Conservation (phyloP, 2,329 filamentous ascomycete species). For the Aspergillus candidus region DNA sequence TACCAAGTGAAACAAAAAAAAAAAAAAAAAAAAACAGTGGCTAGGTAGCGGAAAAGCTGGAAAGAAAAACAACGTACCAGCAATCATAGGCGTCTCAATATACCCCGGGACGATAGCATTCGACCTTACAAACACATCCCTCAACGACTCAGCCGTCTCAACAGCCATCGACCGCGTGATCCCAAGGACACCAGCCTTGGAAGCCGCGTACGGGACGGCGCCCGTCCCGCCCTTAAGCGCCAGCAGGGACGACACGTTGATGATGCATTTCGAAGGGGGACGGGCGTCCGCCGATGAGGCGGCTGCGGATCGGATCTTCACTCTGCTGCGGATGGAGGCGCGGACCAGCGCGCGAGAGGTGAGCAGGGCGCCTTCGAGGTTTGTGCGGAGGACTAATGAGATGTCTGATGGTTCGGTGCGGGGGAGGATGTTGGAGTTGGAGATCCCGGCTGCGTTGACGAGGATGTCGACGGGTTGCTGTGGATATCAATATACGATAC, state of each 20-base stretch:
- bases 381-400: constrained; percentile 58
- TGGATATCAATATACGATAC: neutral
- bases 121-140: constrained; percentile 60
- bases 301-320: constrained; percentile 15
- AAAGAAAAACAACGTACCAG: constrained; percentile 45
- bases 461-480: constrained; percentile 51
- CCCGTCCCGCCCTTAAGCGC: constrained; percentile 64
- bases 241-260: constrained; percentile 75
- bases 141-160: constrained; percentile 46
- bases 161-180: constrained; percentile 33
- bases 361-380: constrained; percentile 51
- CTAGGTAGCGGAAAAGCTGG: too few species aligned
- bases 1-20: too few species aligned
- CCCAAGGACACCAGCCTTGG: constrained; percentile 74
- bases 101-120: constrained; percentile 81
- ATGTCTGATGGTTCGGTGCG: constrained; percentile 48
- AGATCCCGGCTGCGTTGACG: constrained; percentile 73
- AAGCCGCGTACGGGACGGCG: constrained; percentile 67
- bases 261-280: constrained; percentile 63
- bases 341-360: constrained; percentile 35
- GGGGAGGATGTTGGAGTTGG: constrained; percentile 60
- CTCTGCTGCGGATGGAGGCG: constrained; percentile 27
- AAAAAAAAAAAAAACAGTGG: too few species aligned
- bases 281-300: constrained; percentile 17
- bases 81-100: constrained; percentile 73